A percentile compares a stretch with the other conserved stretches of the same genome.
Evolutionary conservation across 306 rosid species (phyloP).

Genomic region (Cucumis hystrix): DNA sequence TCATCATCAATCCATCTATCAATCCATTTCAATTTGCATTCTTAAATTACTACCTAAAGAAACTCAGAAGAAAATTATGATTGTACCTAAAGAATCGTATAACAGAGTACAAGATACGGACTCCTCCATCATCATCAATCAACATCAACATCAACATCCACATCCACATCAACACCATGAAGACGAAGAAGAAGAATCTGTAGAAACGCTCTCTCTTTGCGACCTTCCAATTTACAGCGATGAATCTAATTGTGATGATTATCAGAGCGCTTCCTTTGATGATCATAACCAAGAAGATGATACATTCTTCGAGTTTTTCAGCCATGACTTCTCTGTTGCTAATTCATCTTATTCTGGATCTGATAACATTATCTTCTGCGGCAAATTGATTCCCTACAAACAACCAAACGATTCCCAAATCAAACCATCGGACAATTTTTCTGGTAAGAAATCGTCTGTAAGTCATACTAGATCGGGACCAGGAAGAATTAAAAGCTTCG

Average conservation of each 20-base stretch:
- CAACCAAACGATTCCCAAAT: slow-evolving; percentile 6
- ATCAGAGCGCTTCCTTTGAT: slow-evolving; percentile 9
- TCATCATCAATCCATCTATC: neutral
- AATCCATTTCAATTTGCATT: neutral
- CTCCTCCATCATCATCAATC: neutral
- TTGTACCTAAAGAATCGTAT: neutral
- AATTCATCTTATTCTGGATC: slow-evolving; percentile 10
- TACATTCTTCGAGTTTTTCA: slow-evolving; percentile 55
- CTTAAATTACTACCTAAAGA: too few species aligned
- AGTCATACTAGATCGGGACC: neutral
- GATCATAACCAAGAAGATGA: neutral
- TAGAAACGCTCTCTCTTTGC: slow-evolving; percentile 8
- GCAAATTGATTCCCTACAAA: slow-evolving; percentile 54
- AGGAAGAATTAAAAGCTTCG: slow-evolving; percentile 4
- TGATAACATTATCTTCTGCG: slow-evolving; percentile 59
- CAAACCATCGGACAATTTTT: neutral
- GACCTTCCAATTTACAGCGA: slow-evolving; percentile 54
- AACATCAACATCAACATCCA: too few species aligned
- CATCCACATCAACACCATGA: neutral
- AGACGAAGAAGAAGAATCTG: neutral
- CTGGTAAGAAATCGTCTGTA: neutral
- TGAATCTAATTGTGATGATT: slow-evolving; percentile 26
- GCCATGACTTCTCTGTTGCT: slow-evolving; percentile 35
- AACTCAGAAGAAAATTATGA: neutral
- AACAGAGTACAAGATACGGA: neutral